A percentile compares a stretch with the other conserved stretches of the same genome.
These are phyloP conservation scores for Epichloe hybrida DNA, from an alignment of 2,329 filamentous ascomycete genomes.

Conservation along the genomic window DNA sequence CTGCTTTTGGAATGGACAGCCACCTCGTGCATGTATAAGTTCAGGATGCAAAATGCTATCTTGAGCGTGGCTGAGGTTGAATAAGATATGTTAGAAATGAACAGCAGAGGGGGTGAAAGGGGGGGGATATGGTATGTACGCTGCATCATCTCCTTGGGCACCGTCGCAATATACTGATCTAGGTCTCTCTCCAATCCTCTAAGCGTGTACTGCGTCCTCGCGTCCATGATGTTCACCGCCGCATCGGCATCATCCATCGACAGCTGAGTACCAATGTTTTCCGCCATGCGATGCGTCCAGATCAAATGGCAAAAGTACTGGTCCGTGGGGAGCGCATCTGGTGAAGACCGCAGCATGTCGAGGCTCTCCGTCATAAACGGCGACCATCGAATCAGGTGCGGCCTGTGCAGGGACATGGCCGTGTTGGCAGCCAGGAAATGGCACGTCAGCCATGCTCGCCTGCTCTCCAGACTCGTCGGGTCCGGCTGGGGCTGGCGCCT, in stretches of 20 bases:
- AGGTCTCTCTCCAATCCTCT: slow-evolving; percentile 52
- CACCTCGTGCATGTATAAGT: slow-evolving; percentile 64
- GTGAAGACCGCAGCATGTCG: slow-evolving; percentile 37
- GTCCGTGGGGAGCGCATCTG: slow-evolving; percentile 43
- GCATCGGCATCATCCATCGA: slow-evolving; percentile 49
- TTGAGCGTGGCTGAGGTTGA: slow-evolving; percentile 38
- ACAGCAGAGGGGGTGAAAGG: neutral
- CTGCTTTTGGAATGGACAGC: slow-evolving; percentile 51
- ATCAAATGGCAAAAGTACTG: slow-evolving; percentile 44
- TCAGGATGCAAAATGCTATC: slow-evolving; percentile 52
- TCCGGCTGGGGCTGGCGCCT: slow-evolving; percentile 31
- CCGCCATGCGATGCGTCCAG: slow-evolving; percentile 48
- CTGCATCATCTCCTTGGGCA: slow-evolving; percentile 38
- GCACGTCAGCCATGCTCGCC: slow-evolving; percentile 45
- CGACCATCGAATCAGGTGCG: slow-evolving; percentile 46
- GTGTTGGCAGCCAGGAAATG: slow-evolving; percentile 47
- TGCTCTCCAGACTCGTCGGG: slow-evolving; percentile 38
- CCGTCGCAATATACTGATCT: slow-evolving; percentile 41
- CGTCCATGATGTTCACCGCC: slow-evolving; percentile 42
- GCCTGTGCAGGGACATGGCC: slow-evolving; percentile 46
- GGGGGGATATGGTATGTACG: slow-evolving; percentile 29
- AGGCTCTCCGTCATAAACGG: slow-evolving; percentile 48
- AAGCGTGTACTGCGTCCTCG: slow-evolving; percentile 50
- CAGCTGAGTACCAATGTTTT: slow-evolving; percentile 55
- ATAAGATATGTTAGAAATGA: neutral